phyloP scores from a whole-genome alignment of 176 grass and related monocot genomes.

The Lolium rigidum region DNA sequence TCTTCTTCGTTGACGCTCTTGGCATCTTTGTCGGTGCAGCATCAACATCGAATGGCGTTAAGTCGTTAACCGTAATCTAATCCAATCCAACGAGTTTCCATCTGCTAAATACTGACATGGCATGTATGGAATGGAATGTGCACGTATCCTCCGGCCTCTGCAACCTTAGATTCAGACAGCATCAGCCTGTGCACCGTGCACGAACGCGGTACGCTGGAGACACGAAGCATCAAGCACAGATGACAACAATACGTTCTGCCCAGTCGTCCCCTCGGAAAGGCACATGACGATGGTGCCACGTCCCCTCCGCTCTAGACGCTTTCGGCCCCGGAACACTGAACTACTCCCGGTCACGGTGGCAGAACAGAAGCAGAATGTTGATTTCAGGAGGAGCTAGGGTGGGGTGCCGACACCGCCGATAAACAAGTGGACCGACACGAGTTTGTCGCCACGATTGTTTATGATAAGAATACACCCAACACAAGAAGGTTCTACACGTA shows the following conservation, averaged over 20 bases:
- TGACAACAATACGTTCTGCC: not conserved
- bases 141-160: not conserved
- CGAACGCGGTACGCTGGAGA: not conserved
- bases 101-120: not conserved
- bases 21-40: not conserved
- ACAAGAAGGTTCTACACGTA: slow-evolving; percentile 12
- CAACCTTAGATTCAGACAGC: not conserved
- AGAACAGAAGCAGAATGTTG: slow-evolving; percentile 9
- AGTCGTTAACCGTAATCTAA: not conserved
- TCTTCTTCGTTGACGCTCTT: not conserved
- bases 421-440: slow-evolving; percentile 36
- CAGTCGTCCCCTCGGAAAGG: not conserved
- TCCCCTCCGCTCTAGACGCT: not conserved
- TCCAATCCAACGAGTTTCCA: not conserved
- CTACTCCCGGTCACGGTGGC: not conserved
- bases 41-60: not conserved
- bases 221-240: not conserved
- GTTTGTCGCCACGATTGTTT: not conserved
- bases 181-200: not conserved
- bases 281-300: slow-evolving; percentile 11
- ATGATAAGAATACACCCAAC: not conserved
- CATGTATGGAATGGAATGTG: slow-evolving; percentile 5
- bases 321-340: not conserved
- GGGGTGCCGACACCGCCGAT: slow-evolving; percentile 22
- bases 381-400: not conserved